A percentile compares a stretch with the other conserved stretches of the same genome.
Conservation (phyloP, 2,329 filamentous ascomycete species). For the Didymella pomorum region DNA sequence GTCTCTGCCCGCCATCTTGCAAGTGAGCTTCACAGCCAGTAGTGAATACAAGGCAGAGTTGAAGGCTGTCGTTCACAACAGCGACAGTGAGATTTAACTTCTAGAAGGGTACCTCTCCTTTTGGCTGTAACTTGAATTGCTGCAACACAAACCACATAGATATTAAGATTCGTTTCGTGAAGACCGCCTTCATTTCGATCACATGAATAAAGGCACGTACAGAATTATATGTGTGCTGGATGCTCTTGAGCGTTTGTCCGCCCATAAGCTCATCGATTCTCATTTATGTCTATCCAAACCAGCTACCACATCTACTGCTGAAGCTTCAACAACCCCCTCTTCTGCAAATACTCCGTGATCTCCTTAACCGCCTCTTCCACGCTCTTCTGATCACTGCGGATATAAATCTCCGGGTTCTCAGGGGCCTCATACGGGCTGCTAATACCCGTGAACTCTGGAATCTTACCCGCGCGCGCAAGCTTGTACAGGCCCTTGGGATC, state of each 20-base stretch:
- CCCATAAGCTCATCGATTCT: slow-evolving; percentile 2
- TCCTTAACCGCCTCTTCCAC: slow-evolving; percentile 88
- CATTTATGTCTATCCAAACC: not conserved
- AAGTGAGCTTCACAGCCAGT: too few species aligned
- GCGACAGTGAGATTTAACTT: too few species aligned
- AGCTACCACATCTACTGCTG: slow-evolving; percentile 13
- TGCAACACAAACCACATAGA: too few species aligned
- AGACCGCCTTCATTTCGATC: too few species aligned
- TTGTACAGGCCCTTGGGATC: slow-evolving; percentile 99
- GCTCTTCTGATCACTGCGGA: slow-evolving; percentile 80
- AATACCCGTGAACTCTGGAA: slow-evolving; percentile 97
- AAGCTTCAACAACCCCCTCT: slow-evolving; percentile 67
- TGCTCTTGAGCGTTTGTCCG: slow-evolving; percentile 1
- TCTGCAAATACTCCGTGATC: slow-evolving; percentile 81
- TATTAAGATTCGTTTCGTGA: not conserved
- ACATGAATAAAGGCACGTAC: too few species aligned
- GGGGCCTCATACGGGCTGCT: slow-evolving; percentile 95
- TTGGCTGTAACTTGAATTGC: too few species aligned
- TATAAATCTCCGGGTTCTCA: slow-evolving; percentile 82
- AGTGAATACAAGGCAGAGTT: too few species aligned
- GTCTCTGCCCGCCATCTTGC: too few species aligned
- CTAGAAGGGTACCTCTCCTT: too few species aligned
- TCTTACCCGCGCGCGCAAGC: slow-evolving; percentile 91
- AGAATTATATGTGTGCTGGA: too few species aligned
- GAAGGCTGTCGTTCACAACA: too few species aligned